Base-by-base conservation (phyloP, 441 rosid species). In the Capsella rubella region DNA sequence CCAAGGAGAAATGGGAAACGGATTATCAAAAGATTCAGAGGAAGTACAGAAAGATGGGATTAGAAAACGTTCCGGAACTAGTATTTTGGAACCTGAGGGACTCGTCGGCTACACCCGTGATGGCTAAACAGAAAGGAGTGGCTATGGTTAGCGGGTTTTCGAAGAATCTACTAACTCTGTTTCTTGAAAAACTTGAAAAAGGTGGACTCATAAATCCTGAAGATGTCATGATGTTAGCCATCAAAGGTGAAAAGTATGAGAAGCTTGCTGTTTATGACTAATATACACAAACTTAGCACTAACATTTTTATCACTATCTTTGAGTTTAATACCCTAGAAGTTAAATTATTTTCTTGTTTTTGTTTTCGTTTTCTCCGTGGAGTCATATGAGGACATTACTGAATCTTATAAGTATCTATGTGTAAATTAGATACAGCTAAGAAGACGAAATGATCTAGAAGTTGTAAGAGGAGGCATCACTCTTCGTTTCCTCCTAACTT, bases 41-140 rank as follows among this genome's bases (percentile, higher is more conserved):
- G 61, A 87, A 84, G 74, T 84, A 65, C 34, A 21, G 52, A 89
- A n/a, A 1, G 85, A 92, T 72, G 73, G 87, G 65, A 91, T 90
- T 53, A 52, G 40, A 37, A 25, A 73, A 31, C 13, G 67, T 71
- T 32, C 84, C 81, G 0, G 81, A 85, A 49, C 81, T 79, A 5
- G 82, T 83, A 34, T 83, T 85, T 64, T 81, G 86, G 89, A 85
- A 87, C 69, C 42, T 80, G 6, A 75, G 85, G 31, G 46, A 70
- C 59, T 86, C 87, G 1, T 16, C 29, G 1, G 55, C 84, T 1
- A 87, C 84, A 13, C 85, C 84, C 0, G 86, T 85, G 69, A 58
- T 39, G 7, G 82, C 69, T 3, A 47, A 34, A 6, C 85, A 84
- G 73, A 69, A 56, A 25, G 81, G 86, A 56, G 84, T 83, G 63